Base-by-base conservation (phyloP, 2,329 filamentous ascomycete species). In the Pyricularia pennisetigena region DNA sequence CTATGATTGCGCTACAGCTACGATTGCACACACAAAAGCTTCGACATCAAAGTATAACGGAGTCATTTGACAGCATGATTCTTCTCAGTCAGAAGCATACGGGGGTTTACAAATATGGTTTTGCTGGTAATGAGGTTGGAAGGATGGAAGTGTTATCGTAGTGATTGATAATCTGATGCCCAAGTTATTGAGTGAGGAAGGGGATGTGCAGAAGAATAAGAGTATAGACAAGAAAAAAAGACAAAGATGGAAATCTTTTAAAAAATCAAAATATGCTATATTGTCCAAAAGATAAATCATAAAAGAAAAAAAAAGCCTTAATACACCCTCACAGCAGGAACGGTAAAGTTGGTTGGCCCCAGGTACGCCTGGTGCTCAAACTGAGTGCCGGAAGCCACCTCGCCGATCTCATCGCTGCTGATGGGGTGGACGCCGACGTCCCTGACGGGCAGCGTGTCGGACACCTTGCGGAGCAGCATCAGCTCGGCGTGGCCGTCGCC, bases 341-440 rank as follows among this genome's bases (percentile, higher is more conserved):
- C 41, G 4, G 64, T 49, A 28, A 66, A 66, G 35, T 66, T 54
- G 5, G 64, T 5, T 8, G 64, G 64, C 4, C 64, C 64, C 7
- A 49, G 14, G 23, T 66, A 66, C 0, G 64, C 64, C 64, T 66
- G 64, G 64, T 66, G 64, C 35, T 54, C n/a, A 28, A 66, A 66
- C 64, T 54, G 9, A n/a, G 64, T 66, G n/a, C 32, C 64, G n/a
- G 35, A 35, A 28, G 64, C 64, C 4, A 66, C 7, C 3, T 49
- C 32, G 64, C 7, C 35, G 9, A 66, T 54, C 32, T 66, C 35
- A n/a, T n/a, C 14, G 12, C 32, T 54, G 30, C 32, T 5, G 23
- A 66, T 66, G 64, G 32, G 4, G 26, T 20, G 64, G 23, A 24
- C 16, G 9, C 64, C 64, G 7, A 28, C 35, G 24, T 66, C 64